Conservation (phyloP, 768 basidiomycete genomes). For the Mycena galericulata region DNA sequence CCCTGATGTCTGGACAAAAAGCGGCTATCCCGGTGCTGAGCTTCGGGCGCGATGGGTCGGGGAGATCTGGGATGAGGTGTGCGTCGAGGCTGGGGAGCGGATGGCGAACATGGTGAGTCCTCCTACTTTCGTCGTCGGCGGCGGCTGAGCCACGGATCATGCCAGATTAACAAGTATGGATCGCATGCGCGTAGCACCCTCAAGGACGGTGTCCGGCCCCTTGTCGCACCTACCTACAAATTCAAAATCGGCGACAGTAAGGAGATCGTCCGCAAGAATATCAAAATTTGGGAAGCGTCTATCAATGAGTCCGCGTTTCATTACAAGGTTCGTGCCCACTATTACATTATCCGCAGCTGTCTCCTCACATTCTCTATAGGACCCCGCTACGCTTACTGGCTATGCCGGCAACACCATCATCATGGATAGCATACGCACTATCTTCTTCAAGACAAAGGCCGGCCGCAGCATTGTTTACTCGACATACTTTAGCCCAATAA, state of each 20-base stretch:
- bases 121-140: no score
- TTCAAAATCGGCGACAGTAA: conserved; percentile 7
- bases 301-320: not conserved
- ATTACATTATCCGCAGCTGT: not conserved
- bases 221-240: not conserved
- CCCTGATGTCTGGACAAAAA: conserved; percentile 2
- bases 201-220: not conserved
- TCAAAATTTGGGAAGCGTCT: not conserved
- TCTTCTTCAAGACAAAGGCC: no score
- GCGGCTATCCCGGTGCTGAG: not conserved
- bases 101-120: conserved; percentile 18
- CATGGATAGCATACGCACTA: no score
- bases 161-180: conserved; percentile 19
- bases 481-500: no score
- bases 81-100: not conserved
- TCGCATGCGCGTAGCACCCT: conserved; percentile 13
- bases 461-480: no score
- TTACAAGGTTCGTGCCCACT: not conserved
- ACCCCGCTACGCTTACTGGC: conserved; percentile 9
- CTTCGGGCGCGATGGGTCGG: not conserved
- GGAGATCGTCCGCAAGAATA: not conserved
- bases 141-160: not conserved
- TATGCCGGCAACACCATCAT: conserved; percentile 27
- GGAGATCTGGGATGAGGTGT: conserved; percentile 25
- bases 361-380: not conserved